Base-by-base conservation (phyloP, 2,329 filamentous ascomycete species). In the Calonectria montana region DNA sequence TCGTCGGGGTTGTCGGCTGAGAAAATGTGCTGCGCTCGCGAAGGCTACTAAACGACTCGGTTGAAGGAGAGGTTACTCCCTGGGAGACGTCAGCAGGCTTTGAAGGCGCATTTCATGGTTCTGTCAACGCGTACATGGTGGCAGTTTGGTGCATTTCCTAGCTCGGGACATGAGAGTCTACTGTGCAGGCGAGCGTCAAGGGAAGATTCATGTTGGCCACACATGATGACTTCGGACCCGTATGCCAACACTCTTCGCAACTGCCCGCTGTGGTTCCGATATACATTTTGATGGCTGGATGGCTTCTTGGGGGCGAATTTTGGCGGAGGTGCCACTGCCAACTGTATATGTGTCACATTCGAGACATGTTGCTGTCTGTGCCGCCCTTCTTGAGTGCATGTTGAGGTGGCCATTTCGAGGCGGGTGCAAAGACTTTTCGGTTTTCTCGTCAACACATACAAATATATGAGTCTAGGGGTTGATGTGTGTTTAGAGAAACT, bases 1-100 rank as follows among this genome's bases (percentile, higher is more conserved):
- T 68, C 1, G 69, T 75, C 18, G 79, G 79, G 5, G 77, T 78
- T 13, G 70, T 61, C 18, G 80, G 75, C 25, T 79, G 81, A 18
- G 79, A 80, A 29, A 69, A 69, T 16, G 75, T 74, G 35, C 67
- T 73, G 29, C 71, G 75, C 29, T 73, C 73, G n/a, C 67, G 55
- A 21, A 68, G 63, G n/a, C 72, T 70, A 27, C 70, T 62, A 48
- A 59, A 69, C 9, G 71, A 76, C 10, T 57, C 69, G 43, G 63
- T 70, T 2, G 71, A 71, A 37, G 68, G 57, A 27, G 71, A 67
- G 13, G 65, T 59, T 41, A 55, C 63, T 53, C 66, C 61, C 76
- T 79, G 25, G 27, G 41, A 37, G 35, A n/a, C 15, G 45, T 66
- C n/a, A 66, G 63, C 15, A 12, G 9, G 25, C 7, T 45, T 15